These are phyloP conservation scores for Podila verticillata DNA, from an alignment of 192 early-diverging fungal species.

Conservation along the genomic window DNA sequence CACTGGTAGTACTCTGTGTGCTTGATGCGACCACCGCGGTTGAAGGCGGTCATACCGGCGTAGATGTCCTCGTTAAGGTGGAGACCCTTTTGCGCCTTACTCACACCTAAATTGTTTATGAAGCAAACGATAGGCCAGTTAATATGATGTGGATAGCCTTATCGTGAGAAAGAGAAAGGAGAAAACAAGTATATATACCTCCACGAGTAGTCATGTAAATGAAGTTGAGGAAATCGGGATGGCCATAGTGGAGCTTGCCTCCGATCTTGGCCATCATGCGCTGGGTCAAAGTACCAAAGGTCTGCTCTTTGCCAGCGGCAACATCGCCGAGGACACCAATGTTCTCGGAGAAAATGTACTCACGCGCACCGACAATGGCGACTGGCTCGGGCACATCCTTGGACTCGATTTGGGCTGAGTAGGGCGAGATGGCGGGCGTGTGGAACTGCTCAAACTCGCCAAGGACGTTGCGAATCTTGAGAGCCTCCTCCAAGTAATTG, in stretches of 20 bases:
- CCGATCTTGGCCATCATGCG: conserved; percentile 89
- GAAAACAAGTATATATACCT: conserved; percentile 37
- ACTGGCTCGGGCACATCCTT: conserved; percentile 68
- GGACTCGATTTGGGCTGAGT: conserved; percentile 69
- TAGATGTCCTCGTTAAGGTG: conserved; percentile 95
- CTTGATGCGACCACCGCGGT: conserved; percentile 86
- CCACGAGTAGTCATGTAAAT: conserved; percentile 90
- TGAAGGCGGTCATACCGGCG: conserved; percentile 90
- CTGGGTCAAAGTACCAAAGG: conserved; percentile 87
- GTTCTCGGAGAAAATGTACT: conserved; percentile 89
- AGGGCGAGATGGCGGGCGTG: conserved; percentile 71
- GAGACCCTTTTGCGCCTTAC: conserved; percentile 89
- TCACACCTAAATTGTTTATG: conserved; percentile 62
- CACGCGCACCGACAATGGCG: conserved; percentile 87
- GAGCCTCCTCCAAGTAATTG: conserved; percentile 90
- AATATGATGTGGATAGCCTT: not conserved
- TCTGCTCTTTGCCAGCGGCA: conserved; percentile 90
- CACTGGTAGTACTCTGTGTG: conserved; percentile 93
- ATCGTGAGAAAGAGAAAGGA: not conserved
- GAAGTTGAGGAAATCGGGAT: conserved; percentile 91
- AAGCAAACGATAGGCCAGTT: not conserved
- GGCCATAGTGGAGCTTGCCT: conserved; percentile 86
- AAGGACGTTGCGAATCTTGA: conserved; percentile 88
- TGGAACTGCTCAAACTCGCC: conserved; percentile 87
- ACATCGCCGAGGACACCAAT: conserved; percentile 87